Evolutionary conservation across 768 basidiomycete species (phyloP).

Genomic region (Tricholoma terreum): DNA sequence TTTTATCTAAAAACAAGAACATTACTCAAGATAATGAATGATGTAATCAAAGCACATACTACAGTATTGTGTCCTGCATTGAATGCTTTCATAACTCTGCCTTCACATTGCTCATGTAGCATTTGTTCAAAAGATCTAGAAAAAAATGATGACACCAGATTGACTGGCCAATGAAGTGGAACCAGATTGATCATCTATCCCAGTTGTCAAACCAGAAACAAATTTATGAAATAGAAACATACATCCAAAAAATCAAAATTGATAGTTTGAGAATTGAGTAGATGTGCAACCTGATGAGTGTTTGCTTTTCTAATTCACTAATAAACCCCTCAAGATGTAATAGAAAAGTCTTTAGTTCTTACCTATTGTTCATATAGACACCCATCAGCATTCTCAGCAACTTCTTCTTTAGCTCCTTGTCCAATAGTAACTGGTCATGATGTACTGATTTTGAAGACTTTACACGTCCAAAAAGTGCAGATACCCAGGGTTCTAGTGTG

Average conservation of each 20-base stretch:
- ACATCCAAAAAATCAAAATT: slow-evolving; percentile 80
- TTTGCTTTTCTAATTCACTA: slow-evolving; percentile 42
- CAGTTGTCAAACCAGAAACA: not conserved
- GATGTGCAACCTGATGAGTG: slow-evolving; percentile 56
- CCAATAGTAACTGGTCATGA: slow-evolving; percentile 31
- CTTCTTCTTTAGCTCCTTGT: slow-evolving; percentile 49
- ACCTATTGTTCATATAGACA: slow-evolving; percentile 82
- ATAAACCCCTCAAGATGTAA: not conserved
- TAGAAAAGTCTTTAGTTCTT: slow-evolving; percentile 50
- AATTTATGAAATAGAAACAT: slow-evolving; percentile 23
- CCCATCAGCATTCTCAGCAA: slow-evolving; percentile 71
- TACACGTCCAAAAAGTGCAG: slow-evolving; percentile 37
- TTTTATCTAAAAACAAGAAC: slow-evolving; percentile 42
- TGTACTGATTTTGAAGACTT: slow-evolving; percentile 22
- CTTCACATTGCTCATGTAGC: slow-evolving; percentile 67
- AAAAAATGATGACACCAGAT: slow-evolving; percentile 71
- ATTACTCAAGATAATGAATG: not conserved
- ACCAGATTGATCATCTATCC: slow-evolving; percentile 59
- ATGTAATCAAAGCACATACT: slow-evolving; percentile 27
- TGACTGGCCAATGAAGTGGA: slow-evolving; percentile 75
- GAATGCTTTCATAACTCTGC: slow-evolving; percentile 74
- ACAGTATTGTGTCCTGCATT: slow-evolving; percentile 78
- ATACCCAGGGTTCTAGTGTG: slow-evolving; percentile 53
- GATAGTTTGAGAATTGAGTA: slow-evolving; percentile 78
- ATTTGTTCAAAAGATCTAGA: slow-evolving; percentile 74